Percentiles rank a stretch among this genome's conserved stretches.
Evolutionary conservation across 2,329 filamentous ascomycete species (phyloP).

Genomic region (Paecilomyces formosus): DNA sequence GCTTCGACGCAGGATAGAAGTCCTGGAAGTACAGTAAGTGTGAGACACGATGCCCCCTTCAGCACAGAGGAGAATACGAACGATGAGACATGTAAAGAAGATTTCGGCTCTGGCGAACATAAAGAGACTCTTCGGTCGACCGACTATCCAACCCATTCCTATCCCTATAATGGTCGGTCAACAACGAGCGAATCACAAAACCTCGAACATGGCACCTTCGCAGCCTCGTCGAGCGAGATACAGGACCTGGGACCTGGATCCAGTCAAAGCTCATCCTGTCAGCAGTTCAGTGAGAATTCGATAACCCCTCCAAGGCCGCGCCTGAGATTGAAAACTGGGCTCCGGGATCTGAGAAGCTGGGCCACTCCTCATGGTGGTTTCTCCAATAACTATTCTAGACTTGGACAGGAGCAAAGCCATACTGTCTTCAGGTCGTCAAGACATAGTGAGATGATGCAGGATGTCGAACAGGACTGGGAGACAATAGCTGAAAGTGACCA

Average conservation of each 20-base stretch:
- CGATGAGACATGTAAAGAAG: neutral
- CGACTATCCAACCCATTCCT: neutral
- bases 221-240: neutral
- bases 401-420: neutral
- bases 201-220: neutral
- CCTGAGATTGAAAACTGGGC: neutral
- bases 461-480: neutral
- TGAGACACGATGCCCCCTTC: neutral
- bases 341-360: neutral
- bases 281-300: neutral
- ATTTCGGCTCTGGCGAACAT: neutral
- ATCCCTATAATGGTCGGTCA: neutral
- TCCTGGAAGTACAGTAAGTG: neutral
- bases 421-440: neutral
- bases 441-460: neutral
- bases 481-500: neutral
- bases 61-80: neutral
- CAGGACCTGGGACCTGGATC: neutral
- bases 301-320: neutral
- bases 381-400: neutral
- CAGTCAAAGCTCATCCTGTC: neutral
- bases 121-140: neutral
- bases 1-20: neutral
- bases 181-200: neutral
- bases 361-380: neutral